These are phyloP conservation scores for Blastobotrys elegans DNA, from an alignment of 1,139 yeast species.

Conservation along the genomic window DNA sequence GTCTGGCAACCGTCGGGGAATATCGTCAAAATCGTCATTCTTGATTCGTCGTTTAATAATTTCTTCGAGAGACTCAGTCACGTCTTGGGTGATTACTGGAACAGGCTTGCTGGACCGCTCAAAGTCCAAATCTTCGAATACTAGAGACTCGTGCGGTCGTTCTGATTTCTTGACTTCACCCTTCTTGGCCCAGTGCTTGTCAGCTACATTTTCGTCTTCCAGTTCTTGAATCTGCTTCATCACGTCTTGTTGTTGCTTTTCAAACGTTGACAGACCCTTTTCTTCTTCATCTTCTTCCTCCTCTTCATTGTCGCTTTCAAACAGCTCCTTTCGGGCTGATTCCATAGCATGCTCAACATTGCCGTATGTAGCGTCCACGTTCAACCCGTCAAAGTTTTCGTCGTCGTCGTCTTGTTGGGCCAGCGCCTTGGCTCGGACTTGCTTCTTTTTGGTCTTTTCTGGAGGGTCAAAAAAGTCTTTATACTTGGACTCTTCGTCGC, in stretches of 20 bases:
- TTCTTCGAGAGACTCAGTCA: constrained; percentile 82
- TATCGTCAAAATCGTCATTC: constrained; percentile 74
- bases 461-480: constrained; percentile 40
- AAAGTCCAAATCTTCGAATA: constrained; percentile 54
- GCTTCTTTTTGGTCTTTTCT: constrained; percentile 13
- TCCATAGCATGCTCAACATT: constrained; percentile 49
- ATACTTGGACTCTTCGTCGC: constrained; percentile 31
- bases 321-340: constrained; percentile 52
- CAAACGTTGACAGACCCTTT: constrained; percentile 63
- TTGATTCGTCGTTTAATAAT: constrained; percentile 77
- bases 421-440: constrained; percentile 17
- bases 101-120: constrained; percentile 79
- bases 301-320: constrained; percentile 40
- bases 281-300: constrained; percentile 31
- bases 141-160: constrained; percentile 77
- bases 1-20: constrained; percentile 68
- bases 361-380: constrained; percentile 39
- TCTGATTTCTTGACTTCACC: constrained; percentile 85
- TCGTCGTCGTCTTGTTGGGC: constrained; percentile 18
- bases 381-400: constrained; percentile 37
- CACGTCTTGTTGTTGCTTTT: constrained; percentile 73
- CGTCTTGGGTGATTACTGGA: constrained; percentile 86
- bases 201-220: constrained; percentile 84
- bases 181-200: constrained; percentile 88
- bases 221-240: constrained; percentile 71